Percentiles rank a stretch among this genome's conserved stretches.
These are phyloP conservation scores for Rhododendron griersonianum DNA, from an alignment of 148 eudicot genomes.

Conservation along the genomic window DNA sequence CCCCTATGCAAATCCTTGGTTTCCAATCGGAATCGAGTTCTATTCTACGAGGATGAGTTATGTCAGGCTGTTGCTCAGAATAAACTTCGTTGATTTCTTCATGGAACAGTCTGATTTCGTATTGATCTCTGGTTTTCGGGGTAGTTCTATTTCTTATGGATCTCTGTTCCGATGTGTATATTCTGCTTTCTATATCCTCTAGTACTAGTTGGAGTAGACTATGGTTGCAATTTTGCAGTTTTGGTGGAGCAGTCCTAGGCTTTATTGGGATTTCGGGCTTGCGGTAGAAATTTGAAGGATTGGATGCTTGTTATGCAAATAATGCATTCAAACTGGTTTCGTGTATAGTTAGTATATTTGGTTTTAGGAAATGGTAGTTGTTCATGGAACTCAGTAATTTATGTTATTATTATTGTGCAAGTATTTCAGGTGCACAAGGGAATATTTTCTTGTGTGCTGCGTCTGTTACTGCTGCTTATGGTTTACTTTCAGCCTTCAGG, in stretches of 20 bases:
- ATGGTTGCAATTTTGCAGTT: slow-evolving; percentile 37
- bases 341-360: slow-evolving; percentile 22
- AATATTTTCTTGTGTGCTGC: not conserved
- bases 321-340: slow-evolving; percentile 7
- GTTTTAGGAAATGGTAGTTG: slow-evolving; percentile 4
- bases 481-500: not conserved
- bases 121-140: not conserved
- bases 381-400: not conserved
- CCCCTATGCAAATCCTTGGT: slow-evolving; percentile 69
- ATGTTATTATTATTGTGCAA: not conserved
- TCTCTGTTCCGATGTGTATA: slow-evolving; percentile 39
- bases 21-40: slow-evolving; percentile 50
- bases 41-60: slow-evolving; percentile 88
- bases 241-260: slow-evolving; percentile 9
- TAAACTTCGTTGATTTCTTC: slow-evolving; percentile 61
- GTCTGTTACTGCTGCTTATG: not conserved
- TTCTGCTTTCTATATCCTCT: slow-evolving; percentile 14
- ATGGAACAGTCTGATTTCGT: not conserved
- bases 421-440: not conserved
- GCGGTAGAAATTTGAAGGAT: slow-evolving; percentile 13
- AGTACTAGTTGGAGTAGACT: slow-evolving; percentile 7
- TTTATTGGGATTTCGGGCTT: slow-evolving; percentile 10
- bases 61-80: slow-evolving; percentile 97
- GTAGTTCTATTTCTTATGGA: not conserved
- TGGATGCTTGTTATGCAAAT: slow-evolving; percentile 13